phyloP scores from a whole-genome alignment of 2,329 filamentous ascomycete genomes.

The Ophiosphaerella korrae region DNA sequence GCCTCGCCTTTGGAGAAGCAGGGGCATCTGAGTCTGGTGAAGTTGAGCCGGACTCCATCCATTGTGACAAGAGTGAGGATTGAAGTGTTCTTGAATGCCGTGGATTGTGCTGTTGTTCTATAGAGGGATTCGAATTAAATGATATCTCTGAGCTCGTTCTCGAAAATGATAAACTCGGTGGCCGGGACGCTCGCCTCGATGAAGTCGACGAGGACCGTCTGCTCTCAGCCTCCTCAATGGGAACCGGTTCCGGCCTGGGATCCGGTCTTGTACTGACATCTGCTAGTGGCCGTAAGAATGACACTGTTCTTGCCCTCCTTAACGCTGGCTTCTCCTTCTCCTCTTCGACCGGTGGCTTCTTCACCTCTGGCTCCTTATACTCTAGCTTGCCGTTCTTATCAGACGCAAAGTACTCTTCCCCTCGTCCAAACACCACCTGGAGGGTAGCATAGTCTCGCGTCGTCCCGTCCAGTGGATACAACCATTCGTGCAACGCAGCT shows the following conservation, averaged over 20 bases:
- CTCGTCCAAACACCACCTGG: constrained; percentile 47
- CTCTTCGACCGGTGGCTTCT: constrained; percentile 20
- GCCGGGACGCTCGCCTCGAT: constrained; percentile 24
- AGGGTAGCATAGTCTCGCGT: constrained; percentile 42
- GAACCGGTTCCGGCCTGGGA: constrained; percentile 13
- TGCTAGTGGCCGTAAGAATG: constrained; percentile 33
- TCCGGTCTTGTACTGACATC: constrained; percentile 24
- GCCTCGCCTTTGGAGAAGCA: neutral
- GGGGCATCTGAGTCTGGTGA: neutral
- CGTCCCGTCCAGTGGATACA: constrained; percentile 38
- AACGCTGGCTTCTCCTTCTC: constrained; percentile 28
- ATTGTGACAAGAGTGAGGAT: constrained; percentile 7
- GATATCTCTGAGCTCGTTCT: constrained; percentile 29
- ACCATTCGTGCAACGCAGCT: constrained; percentile 37
- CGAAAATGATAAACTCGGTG: constrained; percentile 30
- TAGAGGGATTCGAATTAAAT: constrained; percentile 7
- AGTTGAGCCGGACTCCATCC: neutral
- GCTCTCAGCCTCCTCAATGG: constrained; percentile 11
- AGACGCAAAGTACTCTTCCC: constrained; percentile 48
- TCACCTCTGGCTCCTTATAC: constrained; percentile 39
- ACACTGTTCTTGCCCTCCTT: constrained; percentile 37
- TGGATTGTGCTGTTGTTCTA: no score
- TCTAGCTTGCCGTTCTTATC: constrained; percentile 47
- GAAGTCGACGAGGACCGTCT: constrained; percentile 24
- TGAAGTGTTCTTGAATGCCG: constrained; percentile 6